A percentile compares a stretch with the other conserved stretches of the same genome.
Evolutionary conservation across 306 rosid genomes (phyloP).

Genomic region (Cucumis cinereus): DNA sequence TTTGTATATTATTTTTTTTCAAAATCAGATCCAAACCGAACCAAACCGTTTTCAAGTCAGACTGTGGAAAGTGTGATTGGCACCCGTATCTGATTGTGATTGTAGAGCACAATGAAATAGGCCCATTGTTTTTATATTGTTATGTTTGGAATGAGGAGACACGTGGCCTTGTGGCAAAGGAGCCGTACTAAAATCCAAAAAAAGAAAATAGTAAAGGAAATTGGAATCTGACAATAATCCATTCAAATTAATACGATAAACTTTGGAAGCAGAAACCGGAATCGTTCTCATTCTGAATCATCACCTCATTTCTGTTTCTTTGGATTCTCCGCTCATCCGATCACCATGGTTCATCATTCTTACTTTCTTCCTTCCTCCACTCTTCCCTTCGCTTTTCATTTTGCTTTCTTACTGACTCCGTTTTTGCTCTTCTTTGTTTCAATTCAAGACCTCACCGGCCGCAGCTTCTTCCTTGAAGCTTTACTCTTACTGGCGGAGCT

Average conservation of each 20-base stretch:
- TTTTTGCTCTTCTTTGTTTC: neutral
- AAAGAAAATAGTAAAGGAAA: too few relatives aligned
- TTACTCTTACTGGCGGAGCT: slow-evolving; percentile 31
- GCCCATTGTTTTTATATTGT: too few relatives aligned
- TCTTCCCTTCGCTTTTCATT: neutral
- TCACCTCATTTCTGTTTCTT: neutral
- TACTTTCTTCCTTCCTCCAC: neutral
- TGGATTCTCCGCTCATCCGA: neutral
- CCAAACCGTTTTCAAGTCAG: too few relatives aligned
- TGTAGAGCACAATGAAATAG: too few relatives aligned
- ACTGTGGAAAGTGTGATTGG: too few relatives aligned
- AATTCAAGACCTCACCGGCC: neutral
- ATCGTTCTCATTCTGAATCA: neutral
- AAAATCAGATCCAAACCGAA: too few relatives aligned
- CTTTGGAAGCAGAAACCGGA: neutral
- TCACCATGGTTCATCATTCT: neutral
- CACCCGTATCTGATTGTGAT: too few relatives aligned
- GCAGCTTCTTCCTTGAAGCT: slow-evolving; percentile 18
- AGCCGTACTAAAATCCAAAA: too few relatives aligned
- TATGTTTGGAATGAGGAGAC: too few relatives aligned
- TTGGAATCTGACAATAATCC: neutral
- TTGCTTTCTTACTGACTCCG: neutral
- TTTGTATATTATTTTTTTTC: too few relatives aligned
- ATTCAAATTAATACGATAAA: neutral
- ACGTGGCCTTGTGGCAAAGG: too few relatives aligned